Conservation (phyloP, 1,284 basidiomycete species). For the Marasmius tenuissimus region DNA sequence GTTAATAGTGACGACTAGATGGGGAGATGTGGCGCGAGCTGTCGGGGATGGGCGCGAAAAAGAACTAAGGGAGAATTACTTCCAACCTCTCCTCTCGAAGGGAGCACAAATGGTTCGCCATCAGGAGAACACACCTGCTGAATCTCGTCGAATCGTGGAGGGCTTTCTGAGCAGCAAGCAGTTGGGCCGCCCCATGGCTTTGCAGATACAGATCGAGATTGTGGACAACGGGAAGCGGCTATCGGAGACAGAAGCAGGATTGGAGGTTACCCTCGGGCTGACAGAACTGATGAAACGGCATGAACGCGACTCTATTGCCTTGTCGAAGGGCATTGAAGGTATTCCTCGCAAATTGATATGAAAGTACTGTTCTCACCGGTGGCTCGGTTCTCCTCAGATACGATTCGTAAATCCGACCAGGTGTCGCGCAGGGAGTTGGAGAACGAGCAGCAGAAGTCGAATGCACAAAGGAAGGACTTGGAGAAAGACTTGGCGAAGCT, state of each 20-base stretch:
- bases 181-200: conserved; percentile 25
- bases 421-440: too few species aligned
- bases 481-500: too few species aligned
- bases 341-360: too few species aligned
- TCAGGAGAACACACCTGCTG: conserved; percentile 28
- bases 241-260: conserved; percentile 33
- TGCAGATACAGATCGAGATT: conserved; percentile 24
- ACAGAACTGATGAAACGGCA: conserved; percentile 36
- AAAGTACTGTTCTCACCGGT: too few species aligned
- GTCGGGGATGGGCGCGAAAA: conserved; percentile 39
- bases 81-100: conserved; percentile 43
- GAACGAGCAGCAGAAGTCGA: too few species aligned
- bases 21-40: conserved; percentile 38
- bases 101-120: conserved; percentile 42
- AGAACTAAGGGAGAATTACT: conserved; percentile 44
- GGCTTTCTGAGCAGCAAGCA: conserved; percentile 24
- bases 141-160: conserved; percentile 32
- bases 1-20: conserved; percentile 54
- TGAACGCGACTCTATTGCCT: conserved; percentile 2
- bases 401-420: too few species aligned
- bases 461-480: too few species aligned
- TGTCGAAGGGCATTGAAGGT: too few species aligned
- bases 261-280: conserved; percentile 29
- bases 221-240: conserved; percentile 32
- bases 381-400: too few species aligned